Conservation (phyloP, 306 rosid genomes). For the Geum urbanum region DNA sequence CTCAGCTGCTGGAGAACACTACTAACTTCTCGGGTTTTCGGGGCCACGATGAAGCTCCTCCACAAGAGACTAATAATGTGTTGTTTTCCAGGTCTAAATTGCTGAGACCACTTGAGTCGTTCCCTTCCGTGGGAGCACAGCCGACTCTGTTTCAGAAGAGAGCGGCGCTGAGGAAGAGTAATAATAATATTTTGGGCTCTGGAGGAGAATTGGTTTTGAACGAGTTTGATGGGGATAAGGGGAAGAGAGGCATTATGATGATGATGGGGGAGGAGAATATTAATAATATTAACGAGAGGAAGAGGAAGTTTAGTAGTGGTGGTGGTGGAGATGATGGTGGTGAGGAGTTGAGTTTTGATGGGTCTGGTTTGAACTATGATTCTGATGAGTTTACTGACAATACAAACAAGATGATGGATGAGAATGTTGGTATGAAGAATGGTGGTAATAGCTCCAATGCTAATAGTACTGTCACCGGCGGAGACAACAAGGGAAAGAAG, state of each 20-base stretch:
- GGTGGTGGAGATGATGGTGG: constrained; percentile 44
- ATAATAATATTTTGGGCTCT: constrained; percentile 28
- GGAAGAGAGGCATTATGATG: constrained; percentile 2
- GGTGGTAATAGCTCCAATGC: constrained; percentile 46
- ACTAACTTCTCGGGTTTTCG: constrained; percentile 32
- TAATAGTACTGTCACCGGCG: constrained; percentile 40
- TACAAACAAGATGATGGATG: constrained; percentile 31
- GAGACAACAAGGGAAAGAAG: constrained; percentile 82
- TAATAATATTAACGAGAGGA: constrained; percentile 26
- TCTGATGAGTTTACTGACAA: constrained; percentile 62
- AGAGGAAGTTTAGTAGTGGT: constrained; percentile 33
- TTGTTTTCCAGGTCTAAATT: constrained; percentile 42
- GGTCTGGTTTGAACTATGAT: constrained; percentile 69
- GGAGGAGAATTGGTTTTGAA: constrained; percentile 14
- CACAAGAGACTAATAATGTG: constrained; percentile 24
- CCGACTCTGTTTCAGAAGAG: constrained; percentile 85
- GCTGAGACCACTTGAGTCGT: constrained; percentile 29
- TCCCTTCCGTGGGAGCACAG: constrained; percentile 48
- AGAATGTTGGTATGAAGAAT: constrained; percentile 32
- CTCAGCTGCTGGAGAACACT: constrained; percentile 16
- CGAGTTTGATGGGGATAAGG: constrained; percentile 25
- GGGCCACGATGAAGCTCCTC: constrained; percentile 33
- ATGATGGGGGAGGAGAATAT: background rate
- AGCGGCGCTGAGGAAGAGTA: constrained; percentile 39
- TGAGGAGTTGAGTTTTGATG: constrained; percentile 50